Evolutionary conservation across 2,329 filamentous ascomycete genomes (phyloP).

Genomic region (Fusarium hostae): DNA sequence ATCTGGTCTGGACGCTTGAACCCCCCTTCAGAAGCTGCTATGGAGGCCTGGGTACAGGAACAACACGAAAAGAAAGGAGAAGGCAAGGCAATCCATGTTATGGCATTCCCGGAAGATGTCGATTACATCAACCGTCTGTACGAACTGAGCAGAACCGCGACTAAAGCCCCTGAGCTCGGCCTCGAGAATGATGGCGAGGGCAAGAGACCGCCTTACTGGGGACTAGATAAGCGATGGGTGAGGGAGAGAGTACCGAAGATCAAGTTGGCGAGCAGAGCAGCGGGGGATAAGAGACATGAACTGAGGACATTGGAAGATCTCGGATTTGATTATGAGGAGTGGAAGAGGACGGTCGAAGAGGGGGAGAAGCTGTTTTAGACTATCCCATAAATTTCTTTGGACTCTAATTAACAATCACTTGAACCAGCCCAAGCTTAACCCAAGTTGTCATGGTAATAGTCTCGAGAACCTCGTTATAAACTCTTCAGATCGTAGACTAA

Average conservation of each 20-base stretch:
- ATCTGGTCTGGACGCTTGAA: conserved; percentile 71
- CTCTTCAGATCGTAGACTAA: background rate
- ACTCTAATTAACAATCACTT: background rate
- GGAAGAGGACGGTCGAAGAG: conserved; percentile 41
- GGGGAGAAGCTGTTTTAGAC: conserved; percentile 31
- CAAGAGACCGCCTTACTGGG: conserved; percentile 55
- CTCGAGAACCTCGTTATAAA: background rate
- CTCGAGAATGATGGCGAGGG: conserved; percentile 53
- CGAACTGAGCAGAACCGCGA: conserved; percentile 58
- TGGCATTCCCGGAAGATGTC: conserved; percentile 64
- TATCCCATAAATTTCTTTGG: background rate
- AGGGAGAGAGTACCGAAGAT: conserved; percentile 54
- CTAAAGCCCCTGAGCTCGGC: conserved; percentile 39
- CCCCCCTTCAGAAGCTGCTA: conserved; percentile 64
- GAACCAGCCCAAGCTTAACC: background rate
- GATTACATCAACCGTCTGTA: conserved; percentile 70
- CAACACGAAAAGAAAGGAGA: conserved; percentile 62
- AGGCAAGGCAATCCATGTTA: conserved; percentile 53
- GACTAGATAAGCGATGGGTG: conserved; percentile 53
- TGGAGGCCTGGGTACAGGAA: conserved; percentile 69
- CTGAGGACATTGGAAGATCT: conserved; percentile 51
- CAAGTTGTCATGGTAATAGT: background rate
- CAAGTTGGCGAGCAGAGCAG: conserved; percentile 52
- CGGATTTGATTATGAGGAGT: conserved; percentile 52
- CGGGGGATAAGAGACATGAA: conserved; percentile 50